Evolutionary conservation across 495 filamentous ascomycete species (phyloP), one percentile per base, ranked within the genome.

Genomic region (Podospora anserina): DNA sequence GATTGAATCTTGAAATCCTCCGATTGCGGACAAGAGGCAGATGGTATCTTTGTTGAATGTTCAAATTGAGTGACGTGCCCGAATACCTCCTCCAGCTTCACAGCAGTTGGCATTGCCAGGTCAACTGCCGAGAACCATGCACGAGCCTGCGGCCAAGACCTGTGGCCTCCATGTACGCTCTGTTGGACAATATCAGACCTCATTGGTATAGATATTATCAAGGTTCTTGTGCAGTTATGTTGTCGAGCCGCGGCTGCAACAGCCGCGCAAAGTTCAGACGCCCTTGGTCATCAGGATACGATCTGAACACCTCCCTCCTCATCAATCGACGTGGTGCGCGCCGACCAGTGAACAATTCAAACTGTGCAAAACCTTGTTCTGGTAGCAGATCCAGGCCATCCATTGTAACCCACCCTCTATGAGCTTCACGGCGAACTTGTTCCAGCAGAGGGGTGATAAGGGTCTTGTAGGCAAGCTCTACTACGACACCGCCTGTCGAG

Each of bases 351-450:
- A 92, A 90, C 49, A 92, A 75, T 75, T 92, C 90, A 72, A 91
- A 92, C 71, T 92, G 90, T 5, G 90, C 89, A 77, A 90, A 91
- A 5, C 88, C 90, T 73, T 91, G 89, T 72, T 93, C 91, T 6
- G 88, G 88, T 3, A 93, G 80, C 30, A 92, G 82, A 72, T 92
- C 90, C 23, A 92, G 77, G 2, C 90, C 90, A 75, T 92, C 89
- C 63, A 91, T 85, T 15, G 88, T 80, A 3, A 92, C 86, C 89
- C 89, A 93, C 4, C 87, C 87, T 61, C 82, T 82, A 28, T 86
- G 84, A 0, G 88, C 87, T 68, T 87, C 84, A 58, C 78, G 82
- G 20, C 88, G 82, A 34, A 87, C 86, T 72, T 92, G 90, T 49
- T 82, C 76, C 53, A 91, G 79, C 4, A 93, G 74, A 0, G 90